These are phyloP conservation scores for Taiozyma sp. DNA, from an alignment of 1,139 yeast genomes.

Conservation along the genomic window DNA sequence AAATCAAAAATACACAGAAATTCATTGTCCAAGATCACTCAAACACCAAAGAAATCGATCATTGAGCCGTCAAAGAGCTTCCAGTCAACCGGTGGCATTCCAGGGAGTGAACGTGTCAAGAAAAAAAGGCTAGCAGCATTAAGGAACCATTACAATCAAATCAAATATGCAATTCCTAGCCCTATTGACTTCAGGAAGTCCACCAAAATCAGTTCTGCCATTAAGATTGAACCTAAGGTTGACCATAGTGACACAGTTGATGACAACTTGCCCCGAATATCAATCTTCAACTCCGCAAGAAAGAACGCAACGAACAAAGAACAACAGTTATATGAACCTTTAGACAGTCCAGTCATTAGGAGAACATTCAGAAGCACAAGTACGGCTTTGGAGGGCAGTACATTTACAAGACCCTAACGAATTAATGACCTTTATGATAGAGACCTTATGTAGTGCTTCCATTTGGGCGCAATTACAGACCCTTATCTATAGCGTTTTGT, in stretches of 20 bases:
- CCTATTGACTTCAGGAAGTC: not conserved
- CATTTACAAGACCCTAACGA: not conserved
- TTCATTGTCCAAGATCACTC: constrained; percentile 2
- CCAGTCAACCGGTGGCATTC: constrained; percentile 21
- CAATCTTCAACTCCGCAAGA: not conserved
- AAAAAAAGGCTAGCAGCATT: constrained; percentile 29
- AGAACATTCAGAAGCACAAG: not conserved
- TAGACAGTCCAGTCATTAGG: not conserved
- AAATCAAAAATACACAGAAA: constrained; percentile 10
- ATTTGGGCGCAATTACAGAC: not conserved
- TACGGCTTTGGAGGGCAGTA: not conserved
- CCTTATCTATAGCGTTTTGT: too few species aligned
- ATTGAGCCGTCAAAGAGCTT: not conserved
- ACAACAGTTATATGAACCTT: not conserved
- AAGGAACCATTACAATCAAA: constrained; percentile 28
- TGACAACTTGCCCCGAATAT: not conserved
- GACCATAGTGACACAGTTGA: not conserved
- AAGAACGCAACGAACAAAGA: not conserved
- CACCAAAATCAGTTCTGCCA: not conserved
- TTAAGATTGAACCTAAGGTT: not conserved
- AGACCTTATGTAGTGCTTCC: not conserved
- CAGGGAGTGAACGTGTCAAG: constrained; percentile 31
- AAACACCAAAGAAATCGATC: constrained; percentile 10
- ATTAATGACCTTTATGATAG: not conserved
- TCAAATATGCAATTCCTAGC: constrained; percentile 31